Evolutionary conservation across 768 basidiomycete species (phyloP), one percentile per base, ranked within the genome.

Genomic region (Cyathus striatus): DNA sequence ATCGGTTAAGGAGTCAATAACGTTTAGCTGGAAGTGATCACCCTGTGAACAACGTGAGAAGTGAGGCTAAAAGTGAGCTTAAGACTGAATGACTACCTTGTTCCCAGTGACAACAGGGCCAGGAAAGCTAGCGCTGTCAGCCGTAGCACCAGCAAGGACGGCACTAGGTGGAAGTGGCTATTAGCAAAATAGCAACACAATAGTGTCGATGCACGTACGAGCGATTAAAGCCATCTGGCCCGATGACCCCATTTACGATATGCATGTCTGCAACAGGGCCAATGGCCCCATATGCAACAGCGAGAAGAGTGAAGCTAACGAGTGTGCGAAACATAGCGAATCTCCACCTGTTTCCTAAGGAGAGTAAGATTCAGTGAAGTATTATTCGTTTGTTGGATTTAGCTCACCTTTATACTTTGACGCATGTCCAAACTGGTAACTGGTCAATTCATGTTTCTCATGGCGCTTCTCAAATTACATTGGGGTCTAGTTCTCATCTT

Each of bases 11-110:
- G 18, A 22, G 23, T 60, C 48, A 9, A 50, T 30, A 23, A 60
- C 57, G 34, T 60, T 60, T 22, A 60, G 42, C 21, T 23, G 20
- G 25, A 60, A 60, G 13, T 33, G 34, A 22, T 48, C 44, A 18
- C 58, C 58, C 58, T 60, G 16, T 2, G 20, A 22, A 30, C 6
- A 12, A 14, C 17, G 27, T 30, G 10, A 30, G 27, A 10, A 30
- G 10, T 30, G 27, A 30, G 16, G 16, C 16, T 10, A 16, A 16
- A 30, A 10, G 16, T 30, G 27, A 16, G 27, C 16, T 10, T 10
- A 10, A 10, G 16, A 30, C 10, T 10, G 10, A 10, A 36, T 36
- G 9, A 36, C 20, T 36, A 16, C 7, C 13, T 26, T 49, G 17
- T 13, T 32, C 7, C 40, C 48, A 6, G 3, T 37, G 9, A 49